phyloP scores from a whole-genome alignment of 176 grass and related monocot species.

The Zoysia pacifica region DNA sequence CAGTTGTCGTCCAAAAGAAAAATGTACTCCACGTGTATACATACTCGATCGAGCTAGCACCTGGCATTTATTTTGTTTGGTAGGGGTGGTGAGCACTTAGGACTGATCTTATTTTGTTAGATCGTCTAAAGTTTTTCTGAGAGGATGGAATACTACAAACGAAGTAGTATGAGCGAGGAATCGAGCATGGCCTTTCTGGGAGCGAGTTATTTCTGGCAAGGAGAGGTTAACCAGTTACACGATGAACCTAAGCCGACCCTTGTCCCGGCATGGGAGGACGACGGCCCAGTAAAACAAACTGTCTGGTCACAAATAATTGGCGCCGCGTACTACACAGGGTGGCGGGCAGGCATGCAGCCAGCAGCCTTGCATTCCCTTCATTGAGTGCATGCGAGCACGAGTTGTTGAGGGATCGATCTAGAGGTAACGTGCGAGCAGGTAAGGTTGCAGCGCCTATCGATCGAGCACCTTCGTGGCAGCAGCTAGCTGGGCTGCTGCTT shows the following conservation, averaged over 20 bases:
- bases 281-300: constrained; percentile 34
- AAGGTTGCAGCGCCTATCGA: not conserved
- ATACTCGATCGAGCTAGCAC: not conserved
- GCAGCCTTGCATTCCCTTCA: not conserved
- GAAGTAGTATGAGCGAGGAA: constrained; percentile 1
- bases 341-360: not conserved
- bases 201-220: constrained; percentile 35
- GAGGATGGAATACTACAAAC: too few relatives aligned
- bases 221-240: constrained; percentile 38
- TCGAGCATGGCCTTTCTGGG: constrained; percentile 22
- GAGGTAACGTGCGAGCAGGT: too few relatives aligned
- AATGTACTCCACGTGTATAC: too few relatives aligned
- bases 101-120: too few relatives aligned
- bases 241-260: not conserved
- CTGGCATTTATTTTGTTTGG: constrained; percentile 23
- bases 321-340: not conserved
- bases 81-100: not conserved
- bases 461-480: too few relatives aligned
- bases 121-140: too few relatives aligned
- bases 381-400: constrained; percentile 35
- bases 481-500: not conserved
- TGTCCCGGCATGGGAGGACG: too few relatives aligned
- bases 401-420: not conserved
- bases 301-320: constrained; percentile 45
- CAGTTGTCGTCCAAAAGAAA: too few relatives aligned